A percentile compares a stretch with the other conserved stretches of the same genome.
Evolutionary conservation across 2,329 filamentous ascomycete species (phyloP).

Genomic region (Exophiala bonariae): DNA sequence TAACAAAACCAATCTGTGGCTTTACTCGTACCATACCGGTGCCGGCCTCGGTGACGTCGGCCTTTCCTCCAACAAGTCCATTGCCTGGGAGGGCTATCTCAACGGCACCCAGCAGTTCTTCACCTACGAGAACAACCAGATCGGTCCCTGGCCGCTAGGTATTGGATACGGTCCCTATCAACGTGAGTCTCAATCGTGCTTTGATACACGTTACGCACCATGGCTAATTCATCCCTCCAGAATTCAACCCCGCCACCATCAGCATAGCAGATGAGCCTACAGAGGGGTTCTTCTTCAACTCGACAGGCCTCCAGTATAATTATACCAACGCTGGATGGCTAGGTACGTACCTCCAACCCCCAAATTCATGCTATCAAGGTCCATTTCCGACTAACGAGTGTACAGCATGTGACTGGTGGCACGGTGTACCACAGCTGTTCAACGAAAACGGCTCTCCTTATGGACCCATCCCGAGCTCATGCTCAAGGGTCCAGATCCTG

Average conservation of each 20-base stretch:
- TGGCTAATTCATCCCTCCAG: conserved; percentile 12
- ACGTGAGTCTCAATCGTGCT: conserved; percentile 15
- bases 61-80: conserved; percentile 18
- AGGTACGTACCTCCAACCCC: conserved; percentile 8
- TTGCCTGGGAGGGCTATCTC: conserved; percentile 24
- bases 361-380: not conserved
- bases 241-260: conserved; percentile 24
- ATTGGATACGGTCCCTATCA: conserved; percentile 22
- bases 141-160: conserved; percentile 25
- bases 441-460: conserved; percentile 16
- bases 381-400: conserved; percentile 8
- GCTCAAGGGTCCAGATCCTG: conserved; percentile 25
- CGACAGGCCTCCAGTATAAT: conserved; percentile 26
- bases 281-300: conserved; percentile 26
- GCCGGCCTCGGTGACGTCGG: conserved; percentile 26
- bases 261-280: conserved; percentile 16
- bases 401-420: conserved; percentile 28
- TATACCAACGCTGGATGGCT: conserved; percentile 21
- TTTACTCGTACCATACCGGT: conserved; percentile 29
- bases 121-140: conserved; percentile 21
- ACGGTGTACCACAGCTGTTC: conserved; percentile 25
- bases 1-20: conserved; percentile 25
- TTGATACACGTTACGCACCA: not conserved
- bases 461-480: conserved; percentile 20
- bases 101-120: conserved; percentile 25